Conservation (phyloP, 2,329 filamentous ascomycete genomes). For the Paraphoma chrysanthemicola region DNA sequence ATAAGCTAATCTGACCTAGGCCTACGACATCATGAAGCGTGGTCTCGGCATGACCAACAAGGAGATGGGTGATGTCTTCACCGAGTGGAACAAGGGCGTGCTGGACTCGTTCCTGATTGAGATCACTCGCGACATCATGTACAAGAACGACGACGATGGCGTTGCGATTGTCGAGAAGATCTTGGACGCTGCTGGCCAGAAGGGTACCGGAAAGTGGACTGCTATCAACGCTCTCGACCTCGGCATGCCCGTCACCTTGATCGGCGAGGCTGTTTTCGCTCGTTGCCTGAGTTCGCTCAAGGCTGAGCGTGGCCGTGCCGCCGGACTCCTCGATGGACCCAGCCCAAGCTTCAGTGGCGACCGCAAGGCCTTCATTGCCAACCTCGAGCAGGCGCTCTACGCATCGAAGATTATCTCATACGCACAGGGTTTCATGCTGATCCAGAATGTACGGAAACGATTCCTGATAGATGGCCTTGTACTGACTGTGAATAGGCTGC, state of each 20-base stretch:
- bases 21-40: slow-evolving; percentile 99
- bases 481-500: slow-evolving; percentile 69
- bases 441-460: slow-evolving; percentile 79
- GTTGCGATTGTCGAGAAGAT: slow-evolving; percentile 97
- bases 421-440: slow-evolving; percentile 99
- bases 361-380: slow-evolving; percentile 91
- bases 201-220: slow-evolving; percentile 99
- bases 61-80: slow-evolving; percentile 94
- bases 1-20: slow-evolving; percentile 60
- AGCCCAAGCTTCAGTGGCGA: slow-evolving; percentile 83
- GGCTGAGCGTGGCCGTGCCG: slow-evolving; percentile 85
- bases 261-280: slow-evolving; percentile 94
- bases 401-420: slow-evolving; percentile 99
- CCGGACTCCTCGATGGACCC: slow-evolving; percentile 79
- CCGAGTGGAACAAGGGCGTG: slow-evolving; percentile 98
- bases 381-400: slow-evolving; percentile 98
- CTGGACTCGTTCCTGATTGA: slow-evolving; percentile 98
- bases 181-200: slow-evolving; percentile 96
- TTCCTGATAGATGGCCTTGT: background rate
- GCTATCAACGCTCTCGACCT: slow-evolving; percentile 98
- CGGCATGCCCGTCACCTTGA: slow-evolving; percentile 97
- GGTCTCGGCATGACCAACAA: slow-evolving; percentile 87
- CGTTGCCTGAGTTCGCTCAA: slow-evolving; percentile 95
- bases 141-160: slow-evolving; percentile 96
- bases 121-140: slow-evolving; percentile 98